phyloP scores from a whole-genome alignment of 345 rosid genomes.

The Streptanthus diversifolius region DNA sequence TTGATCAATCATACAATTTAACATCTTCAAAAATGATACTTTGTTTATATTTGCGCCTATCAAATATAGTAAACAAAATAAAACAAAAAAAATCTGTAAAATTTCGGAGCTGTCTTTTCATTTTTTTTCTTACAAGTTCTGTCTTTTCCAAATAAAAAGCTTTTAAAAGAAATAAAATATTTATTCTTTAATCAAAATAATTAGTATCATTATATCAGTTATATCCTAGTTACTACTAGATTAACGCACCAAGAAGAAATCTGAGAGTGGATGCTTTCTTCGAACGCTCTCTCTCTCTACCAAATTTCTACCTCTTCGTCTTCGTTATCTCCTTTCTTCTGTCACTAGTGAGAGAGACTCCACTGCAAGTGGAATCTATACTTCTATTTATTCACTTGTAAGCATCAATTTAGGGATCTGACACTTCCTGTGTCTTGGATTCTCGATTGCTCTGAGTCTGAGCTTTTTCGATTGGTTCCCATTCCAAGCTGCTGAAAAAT shows the following conservation, averaged over 20 bases:
- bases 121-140: not conserved
- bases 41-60: not conserved
- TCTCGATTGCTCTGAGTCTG: conserved; percentile 22
- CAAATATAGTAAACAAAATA: not conserved
- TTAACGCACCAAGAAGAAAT: conserved; percentile 36
- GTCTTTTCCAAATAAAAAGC: not conserved
- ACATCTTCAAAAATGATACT: not conserved
- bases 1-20: not conserved
- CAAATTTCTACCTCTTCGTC: conserved; percentile 19
- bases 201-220: conserved; percentile 17
- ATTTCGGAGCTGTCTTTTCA: conserved; percentile 16
- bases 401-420: conserved; percentile 41
- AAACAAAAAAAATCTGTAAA: not conserved
- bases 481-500: conserved; percentile 22
- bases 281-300: conserved; percentile 37
- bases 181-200: not conserved
- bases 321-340: conserved; percentile 40
- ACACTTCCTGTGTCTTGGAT: conserved; percentile 18
- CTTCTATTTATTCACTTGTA: conserved; percentile 25
- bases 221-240: conserved; percentile 31
- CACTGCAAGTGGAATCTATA: conserved; percentile 30
- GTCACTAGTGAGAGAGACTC: conserved; percentile 28
- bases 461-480: conserved; percentile 25
- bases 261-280: conserved; percentile 39
- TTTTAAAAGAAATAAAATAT: not conserved